Evolutionary conservation across 2,329 filamentous ascomycete genomes (phyloP).

Genomic region (Trichoderma cornu-damae): DNA sequence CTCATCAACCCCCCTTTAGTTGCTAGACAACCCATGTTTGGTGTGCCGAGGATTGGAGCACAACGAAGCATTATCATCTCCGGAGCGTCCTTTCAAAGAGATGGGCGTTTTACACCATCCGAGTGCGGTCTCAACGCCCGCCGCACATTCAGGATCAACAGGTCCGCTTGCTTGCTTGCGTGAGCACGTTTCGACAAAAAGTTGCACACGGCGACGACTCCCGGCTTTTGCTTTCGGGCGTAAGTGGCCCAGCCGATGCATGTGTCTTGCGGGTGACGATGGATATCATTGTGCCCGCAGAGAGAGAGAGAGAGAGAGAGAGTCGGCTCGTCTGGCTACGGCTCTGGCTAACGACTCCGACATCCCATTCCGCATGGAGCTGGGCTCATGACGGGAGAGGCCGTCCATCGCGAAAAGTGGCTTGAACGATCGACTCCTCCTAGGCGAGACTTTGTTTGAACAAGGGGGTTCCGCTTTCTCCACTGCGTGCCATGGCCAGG

Average conservation of each 20-base stretch:
- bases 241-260: background rate
- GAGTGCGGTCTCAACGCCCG: background rate
- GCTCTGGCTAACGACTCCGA: conserved; percentile 7
- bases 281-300: background rate
- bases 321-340: background rate
- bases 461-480: conserved; percentile 11
- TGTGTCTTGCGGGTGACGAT: conserved; percentile 4
- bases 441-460: conserved; percentile 3
- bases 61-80: conserved; percentile 3
- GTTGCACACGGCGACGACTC: background rate
- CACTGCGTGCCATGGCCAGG: conserved; percentile 9
- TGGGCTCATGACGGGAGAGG: conserved; percentile 16
- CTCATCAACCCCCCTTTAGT: background rate
- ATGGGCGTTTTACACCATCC: background rate
- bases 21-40: background rate
- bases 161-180: background rate
- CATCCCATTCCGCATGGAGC: conserved; percentile 14
- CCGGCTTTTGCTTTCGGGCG: background rate
- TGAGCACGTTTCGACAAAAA: background rate
- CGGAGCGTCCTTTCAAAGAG: background rate
- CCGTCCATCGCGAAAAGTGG: conserved; percentile 15
- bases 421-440: conserved; percentile 7
- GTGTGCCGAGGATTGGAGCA: background rate
- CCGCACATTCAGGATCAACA: background rate
- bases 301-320: background rate